Evolutionary conservation across 352 stramenopile species (phyloP).

Genomic region (Globisporangium splendens): DNA sequence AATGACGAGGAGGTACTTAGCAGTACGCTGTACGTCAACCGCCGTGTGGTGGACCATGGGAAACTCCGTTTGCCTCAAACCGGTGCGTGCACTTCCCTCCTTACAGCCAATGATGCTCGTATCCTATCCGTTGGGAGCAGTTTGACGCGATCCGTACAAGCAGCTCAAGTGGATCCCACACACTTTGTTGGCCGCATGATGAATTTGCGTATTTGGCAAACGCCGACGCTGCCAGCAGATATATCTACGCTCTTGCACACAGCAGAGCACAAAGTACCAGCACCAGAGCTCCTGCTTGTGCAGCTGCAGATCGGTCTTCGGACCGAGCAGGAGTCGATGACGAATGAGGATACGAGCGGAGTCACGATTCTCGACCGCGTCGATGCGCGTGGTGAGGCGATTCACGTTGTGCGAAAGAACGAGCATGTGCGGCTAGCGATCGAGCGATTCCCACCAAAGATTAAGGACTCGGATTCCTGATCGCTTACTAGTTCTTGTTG

Average conservation of each 20-base stretch:
- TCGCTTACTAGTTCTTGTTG: neutral
- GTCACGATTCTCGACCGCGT: no score
- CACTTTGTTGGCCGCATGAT: constrained; percentile 8
- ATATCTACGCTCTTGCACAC: neutral
- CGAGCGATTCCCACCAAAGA: constrained; percentile 8
- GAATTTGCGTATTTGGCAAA: constrained; percentile 5
- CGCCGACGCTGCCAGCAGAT: neutral
- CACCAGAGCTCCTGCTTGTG: constrained; percentile 1
- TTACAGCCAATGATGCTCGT: neutral
- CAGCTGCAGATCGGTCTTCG: constrained; percentile 6
- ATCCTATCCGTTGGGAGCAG: constrained; percentile 29
- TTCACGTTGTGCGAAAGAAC: no score
- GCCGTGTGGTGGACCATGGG: no score
- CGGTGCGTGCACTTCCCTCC: no score
- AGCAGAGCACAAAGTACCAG: neutral
- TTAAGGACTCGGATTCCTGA: neutral
- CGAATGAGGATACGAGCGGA: neutral
- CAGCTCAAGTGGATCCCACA: neutral
- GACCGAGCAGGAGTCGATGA: neutral
- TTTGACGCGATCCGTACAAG: constrained; percentile 14
- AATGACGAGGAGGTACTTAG: no score
- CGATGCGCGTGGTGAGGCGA: no score
- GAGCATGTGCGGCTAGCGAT: neutral
- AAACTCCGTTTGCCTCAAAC: no score
- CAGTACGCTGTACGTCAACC: no score